Base-by-base conservation (phyloP, 1,139 yeast species). In the Saccharomyces hybrid region DNA sequence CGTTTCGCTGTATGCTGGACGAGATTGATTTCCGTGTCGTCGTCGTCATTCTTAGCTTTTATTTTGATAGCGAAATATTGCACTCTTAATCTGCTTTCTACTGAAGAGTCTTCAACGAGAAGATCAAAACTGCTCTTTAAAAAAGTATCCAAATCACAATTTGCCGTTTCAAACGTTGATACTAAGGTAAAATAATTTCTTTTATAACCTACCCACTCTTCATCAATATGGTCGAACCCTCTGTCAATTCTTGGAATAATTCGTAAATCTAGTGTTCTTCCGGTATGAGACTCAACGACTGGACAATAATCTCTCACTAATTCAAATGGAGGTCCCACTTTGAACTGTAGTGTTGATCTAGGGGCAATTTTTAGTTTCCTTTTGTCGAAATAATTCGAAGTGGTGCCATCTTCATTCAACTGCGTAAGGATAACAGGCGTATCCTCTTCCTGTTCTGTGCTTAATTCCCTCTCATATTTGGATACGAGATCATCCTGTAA, bases 1-100 rank as follows among this genome's bases (percentile, higher is more conserved):
- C 89, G 71, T 66, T 84, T 84, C 1, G 88, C 84, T 0, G 89
- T 84, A 60, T 83, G 88, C 60, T 84, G 88, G 27, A 84, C 76
- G 58, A 84, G 72, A 34, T 73, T 72, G 29, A 82, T 78, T 16
- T 75, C 71, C 3, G 74, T 73, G 44, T 72, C 76, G 51, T 80
- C 83, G 55, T 82, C 85, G 16, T 77, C 75, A 61, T 83, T 80
- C 61, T 73, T 78, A 13, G 87, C 82, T 26, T 75, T 76, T 51
- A 84, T 72, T 51, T 81, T 70, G 13, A 83, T 72, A 0, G 85
- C 86, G 71, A 84, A 83, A 63, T 81, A 81, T 57, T 76, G 72
- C 29, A 83, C 76, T 48, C 70, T 74, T 9, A 26, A 7, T 32
- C 11, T 16, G 4, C 7, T 23, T n/a, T 27, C 26, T n/a, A 31